Evolutionary conservation across 2,329 filamentous ascomycete species (phyloP).

Genomic region (Geoglossum cookeanum): DNA sequence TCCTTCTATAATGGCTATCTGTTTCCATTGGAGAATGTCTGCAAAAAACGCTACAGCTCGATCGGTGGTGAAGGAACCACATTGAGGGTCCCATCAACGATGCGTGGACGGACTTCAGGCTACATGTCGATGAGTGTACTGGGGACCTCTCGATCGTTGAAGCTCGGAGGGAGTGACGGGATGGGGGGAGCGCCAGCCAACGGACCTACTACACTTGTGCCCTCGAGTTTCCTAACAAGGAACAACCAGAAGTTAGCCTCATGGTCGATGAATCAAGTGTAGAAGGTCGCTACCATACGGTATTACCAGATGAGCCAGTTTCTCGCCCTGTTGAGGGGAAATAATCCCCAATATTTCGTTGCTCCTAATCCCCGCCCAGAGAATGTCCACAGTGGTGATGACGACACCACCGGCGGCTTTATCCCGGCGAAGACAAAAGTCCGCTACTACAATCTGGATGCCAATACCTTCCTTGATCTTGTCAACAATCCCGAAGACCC

Average conservation of each 20-base stretch:
- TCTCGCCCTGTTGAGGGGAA: conserved; percentile 14
- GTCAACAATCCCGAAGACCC: conserved; percentile 25
- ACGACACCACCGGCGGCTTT: conserved; percentile 17
- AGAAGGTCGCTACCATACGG: conserved; percentile 3
- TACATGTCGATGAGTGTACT: conserved; percentile 40
- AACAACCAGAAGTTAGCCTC: conserved; percentile 1
- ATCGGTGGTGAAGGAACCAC: conserved; percentile 42
- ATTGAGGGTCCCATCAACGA: conserved; percentile 54
- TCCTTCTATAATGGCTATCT: conserved; percentile 41
- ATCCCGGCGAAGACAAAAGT: conserved; percentile 35
- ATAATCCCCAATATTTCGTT: conserved; percentile 21
- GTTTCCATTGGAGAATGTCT: conserved; percentile 34
- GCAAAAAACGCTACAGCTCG: conserved; percentile 22
- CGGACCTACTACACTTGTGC: conserved; percentile 46
- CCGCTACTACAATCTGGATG: conserved; percentile 33
- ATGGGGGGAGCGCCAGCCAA: conserved; percentile 35
- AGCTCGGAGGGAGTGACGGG: conserved; percentile 46
- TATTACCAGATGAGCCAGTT: conserved; percentile 16
- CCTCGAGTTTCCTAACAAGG: conserved; percentile 24
- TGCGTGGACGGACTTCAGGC: conserved; percentile 47
- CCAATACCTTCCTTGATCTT: conserved; percentile 38
- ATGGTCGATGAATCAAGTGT: neutral
- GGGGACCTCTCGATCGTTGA: conserved; percentile 44
- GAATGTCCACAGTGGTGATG: conserved; percentile 30
- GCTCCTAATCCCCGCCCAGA: conserved; percentile 22